Evolutionary conservation across 192 early-diverging fungal genomes (phyloP).

Genomic region (Kappamyces sp.): DNA sequence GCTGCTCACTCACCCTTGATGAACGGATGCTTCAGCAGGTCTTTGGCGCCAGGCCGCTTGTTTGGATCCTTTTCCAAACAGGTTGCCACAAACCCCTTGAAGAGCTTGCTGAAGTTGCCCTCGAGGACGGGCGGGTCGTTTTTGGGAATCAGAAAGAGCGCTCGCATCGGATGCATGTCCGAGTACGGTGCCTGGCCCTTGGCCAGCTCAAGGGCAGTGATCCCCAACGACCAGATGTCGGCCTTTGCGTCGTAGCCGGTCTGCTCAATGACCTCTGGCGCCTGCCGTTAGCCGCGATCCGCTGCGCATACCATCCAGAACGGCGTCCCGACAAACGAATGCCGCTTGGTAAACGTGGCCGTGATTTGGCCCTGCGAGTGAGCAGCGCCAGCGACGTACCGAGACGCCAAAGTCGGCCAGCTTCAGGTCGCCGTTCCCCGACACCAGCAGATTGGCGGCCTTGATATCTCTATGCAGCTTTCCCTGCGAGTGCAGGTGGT

Average conservation of each 20-base stretch:
- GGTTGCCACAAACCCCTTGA: slow-evolving; percentile 82
- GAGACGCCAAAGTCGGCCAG: slow-evolving; percentile 98
- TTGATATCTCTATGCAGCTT: slow-evolving; percentile 85
- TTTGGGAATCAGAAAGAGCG: slow-evolving; percentile 87
- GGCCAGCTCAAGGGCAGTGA: slow-evolving; percentile 94
- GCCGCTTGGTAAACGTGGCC: slow-evolving; percentile 85
- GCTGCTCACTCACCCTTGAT: slow-evolving; percentile 60
- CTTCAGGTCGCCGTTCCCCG: slow-evolving; percentile 78
- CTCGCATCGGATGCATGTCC: slow-evolving; percentile 85
- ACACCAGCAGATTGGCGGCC: slow-evolving; percentile 80
- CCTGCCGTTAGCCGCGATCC: too few species aligned
- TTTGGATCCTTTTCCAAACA: slow-evolving; percentile 84
- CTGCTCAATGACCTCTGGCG: slow-evolving; percentile 90
- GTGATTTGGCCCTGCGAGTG: slow-evolving; percentile 93
- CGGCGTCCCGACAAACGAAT: slow-evolving; percentile 97
- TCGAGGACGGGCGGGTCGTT: slow-evolving; percentile 79
- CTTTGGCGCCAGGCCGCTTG: slow-evolving; percentile 77
- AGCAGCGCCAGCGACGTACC: too few species aligned
- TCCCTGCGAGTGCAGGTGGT: slow-evolving; percentile 85
- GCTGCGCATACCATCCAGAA: slow-evolving; percentile 55
- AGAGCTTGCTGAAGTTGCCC: slow-evolving; percentile 66
- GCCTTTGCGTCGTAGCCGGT: slow-evolving; percentile 92
- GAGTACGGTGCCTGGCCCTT: slow-evolving; percentile 89
- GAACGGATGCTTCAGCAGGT: slow-evolving; percentile 78
- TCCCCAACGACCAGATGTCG: slow-evolving; percentile 96